Conservation (phyloP, 345 rosid genomes). For the Bruguiera gymnorhiza region DNA sequence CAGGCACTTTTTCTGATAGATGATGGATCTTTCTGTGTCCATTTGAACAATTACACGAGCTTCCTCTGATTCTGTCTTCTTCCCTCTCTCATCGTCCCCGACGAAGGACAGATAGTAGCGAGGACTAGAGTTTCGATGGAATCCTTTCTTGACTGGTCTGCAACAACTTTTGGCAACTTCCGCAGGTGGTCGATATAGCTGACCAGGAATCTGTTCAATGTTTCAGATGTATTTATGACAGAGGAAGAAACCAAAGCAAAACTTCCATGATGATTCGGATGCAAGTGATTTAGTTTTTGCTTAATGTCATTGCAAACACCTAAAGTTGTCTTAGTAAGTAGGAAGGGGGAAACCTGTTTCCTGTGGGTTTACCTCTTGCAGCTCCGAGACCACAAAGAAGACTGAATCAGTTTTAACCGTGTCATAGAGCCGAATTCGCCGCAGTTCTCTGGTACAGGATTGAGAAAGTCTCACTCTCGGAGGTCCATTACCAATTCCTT, state of each 20-base stretch:
- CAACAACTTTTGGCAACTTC: slow-evolving; percentile 68
- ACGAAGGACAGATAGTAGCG: slow-evolving; percentile 57
- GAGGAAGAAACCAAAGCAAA: neutral
- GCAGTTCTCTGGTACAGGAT: slow-evolving; percentile 59
- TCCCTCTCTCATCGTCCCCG: slow-evolving; percentile 39
- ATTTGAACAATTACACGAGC: slow-evolving; percentile 70
- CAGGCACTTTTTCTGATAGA: slow-evolving; percentile 80
- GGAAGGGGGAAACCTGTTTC: neutral
- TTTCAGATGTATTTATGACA: neutral
- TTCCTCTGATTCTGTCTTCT: slow-evolving; percentile 31
- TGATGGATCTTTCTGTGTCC: slow-evolving; percentile 87
- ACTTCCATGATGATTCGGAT: neutral
- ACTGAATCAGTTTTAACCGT: slow-evolving; percentile 51
- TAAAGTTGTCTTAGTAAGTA: too few species aligned
- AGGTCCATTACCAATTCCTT: slow-evolving; percentile 37
- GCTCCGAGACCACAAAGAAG: slow-evolving; percentile 83
- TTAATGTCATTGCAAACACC: neutral
- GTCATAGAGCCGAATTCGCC: slow-evolving; percentile 80
- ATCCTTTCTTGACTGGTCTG: slow-evolving; percentile 61
- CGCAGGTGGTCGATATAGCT: slow-evolving; percentile 62
- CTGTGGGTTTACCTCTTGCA: slow-evolving; percentile 56
- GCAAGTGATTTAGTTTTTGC: neutral
- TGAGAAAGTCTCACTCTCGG: slow-evolving; percentile 58
- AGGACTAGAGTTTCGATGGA: slow-evolving; percentile 49
- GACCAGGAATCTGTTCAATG: slow-evolving; percentile 49